Conservation (phyloP, 2,329 filamentous ascomycete species). For the Penicillium sp. region DNA sequence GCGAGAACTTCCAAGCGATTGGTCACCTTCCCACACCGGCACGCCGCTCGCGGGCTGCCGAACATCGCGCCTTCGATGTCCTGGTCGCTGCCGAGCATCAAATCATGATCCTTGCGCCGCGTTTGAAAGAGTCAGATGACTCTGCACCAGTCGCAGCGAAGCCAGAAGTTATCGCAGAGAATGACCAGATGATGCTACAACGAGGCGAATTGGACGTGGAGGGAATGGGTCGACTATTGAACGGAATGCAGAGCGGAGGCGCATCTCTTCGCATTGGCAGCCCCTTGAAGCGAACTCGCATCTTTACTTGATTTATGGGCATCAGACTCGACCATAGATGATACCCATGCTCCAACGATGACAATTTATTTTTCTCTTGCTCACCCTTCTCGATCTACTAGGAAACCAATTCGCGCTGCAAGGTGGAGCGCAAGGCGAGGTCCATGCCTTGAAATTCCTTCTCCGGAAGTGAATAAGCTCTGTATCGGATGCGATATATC, state of each 20-base stretch:
- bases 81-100: slow-evolving; percentile 43
- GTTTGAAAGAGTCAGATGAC: slow-evolving; percentile 27
- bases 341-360: slow-evolving; percentile 28
- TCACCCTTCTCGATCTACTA: slow-evolving; percentile 7
- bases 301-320: slow-evolving; percentile 31
- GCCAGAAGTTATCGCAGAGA: slow-evolving; percentile 23
- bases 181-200: slow-evolving; percentile 43
- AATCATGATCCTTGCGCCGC: slow-evolving; percentile 38
- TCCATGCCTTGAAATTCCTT: slow-evolving; percentile 50
- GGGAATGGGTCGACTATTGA: slow-evolving; percentile 48
- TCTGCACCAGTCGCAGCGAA: slow-evolving; percentile 11
- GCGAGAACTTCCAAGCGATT: slow-evolving; percentile 41
- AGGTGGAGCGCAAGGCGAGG: slow-evolving; percentile 55
- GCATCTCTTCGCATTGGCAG: slow-evolving; percentile 35
- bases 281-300: slow-evolving; percentile 37
- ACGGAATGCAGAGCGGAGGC: slow-evolving; percentile 38
- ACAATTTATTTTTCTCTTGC: slow-evolving; percentile 3
- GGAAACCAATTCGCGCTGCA: slow-evolving; percentile 44
- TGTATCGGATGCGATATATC: slow-evolving; percentile 55
- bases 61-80: slow-evolving; percentile 35
- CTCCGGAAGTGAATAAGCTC: slow-evolving; percentile 43
- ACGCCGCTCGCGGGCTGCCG: slow-evolving; percentile 23
- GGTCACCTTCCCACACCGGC: slow-evolving; percentile 34
- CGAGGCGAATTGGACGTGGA: slow-evolving; percentile 47
- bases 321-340: slow-evolving; percentile 20